Percentiles rank a stretch among this genome's conserved stretches.
These are phyloP conservation scores for Kodamaea kakaduensis DNA, from an alignment of 805 yeast genomes.

Conservation along the genomic window DNA sequence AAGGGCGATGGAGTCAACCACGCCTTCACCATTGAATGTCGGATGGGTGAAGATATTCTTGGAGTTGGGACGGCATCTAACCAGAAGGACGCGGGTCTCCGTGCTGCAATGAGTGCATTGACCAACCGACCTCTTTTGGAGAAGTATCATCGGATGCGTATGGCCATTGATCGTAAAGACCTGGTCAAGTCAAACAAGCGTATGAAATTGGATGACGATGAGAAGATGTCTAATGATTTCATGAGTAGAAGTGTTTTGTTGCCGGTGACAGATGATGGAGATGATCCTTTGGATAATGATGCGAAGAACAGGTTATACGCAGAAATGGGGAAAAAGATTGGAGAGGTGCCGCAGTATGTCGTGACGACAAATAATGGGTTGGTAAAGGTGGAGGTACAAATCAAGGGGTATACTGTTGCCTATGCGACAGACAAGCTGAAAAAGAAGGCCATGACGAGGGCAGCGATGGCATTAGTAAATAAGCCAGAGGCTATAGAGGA, in stretches of 20 bases:
- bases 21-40: slow-evolving; percentile 63
- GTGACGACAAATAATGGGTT: slow-evolving; percentile 9
- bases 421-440: slow-evolving; percentile 33
- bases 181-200: slow-evolving; percentile 13
- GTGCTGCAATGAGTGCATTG: slow-evolving; percentile 83
- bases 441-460: slow-evolving; percentile 38
- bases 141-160: slow-evolving; percentile 55
- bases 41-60: slow-evolving; percentile 58
- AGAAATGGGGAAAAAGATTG: slow-evolving; percentile 31
- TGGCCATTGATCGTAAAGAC: slow-evolving; percentile 20
- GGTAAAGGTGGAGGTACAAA: slow-evolving; percentile 21
- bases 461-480: slow-evolving; percentile 36
- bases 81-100: slow-evolving; percentile 70
- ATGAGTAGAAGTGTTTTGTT: slow-evolving; percentile 14
- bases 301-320: slow-evolving; percentile 42
- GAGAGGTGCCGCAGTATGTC: slow-evolving; percentile 33
- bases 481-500: slow-evolving; percentile 17
- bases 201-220: slow-evolving; percentile 4
- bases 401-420: slow-evolving; percentile 28
- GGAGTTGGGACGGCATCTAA: slow-evolving; percentile 73
- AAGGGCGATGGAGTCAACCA: slow-evolving; percentile 44
- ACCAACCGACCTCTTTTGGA: slow-evolving; percentile 55
- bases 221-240: slow-evolving; percentile 14
- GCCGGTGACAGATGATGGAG: slow-evolving; percentile 27
- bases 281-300: slow-evolving; percentile 25